phyloP scores from a whole-genome alignment of 2,329 filamentous ascomycete genomes.

The Didymella keratinophila region DNA sequence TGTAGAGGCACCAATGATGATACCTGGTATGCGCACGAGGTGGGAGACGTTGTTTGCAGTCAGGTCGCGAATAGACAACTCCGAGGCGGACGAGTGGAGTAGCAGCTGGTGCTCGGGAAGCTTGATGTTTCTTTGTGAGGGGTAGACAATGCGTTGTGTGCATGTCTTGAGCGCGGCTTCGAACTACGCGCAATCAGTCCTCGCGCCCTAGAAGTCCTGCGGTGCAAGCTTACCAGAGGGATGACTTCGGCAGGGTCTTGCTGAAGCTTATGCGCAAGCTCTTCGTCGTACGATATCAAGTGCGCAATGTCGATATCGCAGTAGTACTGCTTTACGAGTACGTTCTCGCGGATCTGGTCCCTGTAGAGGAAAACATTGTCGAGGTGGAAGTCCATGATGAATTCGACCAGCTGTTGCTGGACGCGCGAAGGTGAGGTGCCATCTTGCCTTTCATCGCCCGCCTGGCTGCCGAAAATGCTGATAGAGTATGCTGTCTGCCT shows the following conservation, averaged over 20 bases:
- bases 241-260: constrained; percentile 93
- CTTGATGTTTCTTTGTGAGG: constrained; percentile 69
- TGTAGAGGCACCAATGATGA: constrained; percentile 96
- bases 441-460: constrained; percentile 45
- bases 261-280: constrained; percentile 86
- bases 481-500: constrained; percentile 85
- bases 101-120: constrained; percentile 94
- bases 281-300: constrained; percentile 94
- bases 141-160: constrained; percentile 92
- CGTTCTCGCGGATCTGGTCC: constrained; percentile 95
- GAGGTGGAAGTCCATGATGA: constrained; percentile 91
- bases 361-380: constrained; percentile 96
- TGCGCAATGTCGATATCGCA: constrained; percentile 97
- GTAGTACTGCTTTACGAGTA: constrained; percentile 90
- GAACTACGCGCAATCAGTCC: constrained; percentile 67
- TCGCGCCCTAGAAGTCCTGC: background rate
- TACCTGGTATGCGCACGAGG: constrained; percentile 95
- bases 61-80: constrained; percentile 91
- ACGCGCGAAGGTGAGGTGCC: constrained; percentile 55
- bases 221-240: constrained; percentile 71
- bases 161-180: constrained; percentile 89
- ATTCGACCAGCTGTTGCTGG: constrained; percentile 83
- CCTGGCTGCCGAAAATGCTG: constrained; percentile 71
- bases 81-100: constrained; percentile 87
- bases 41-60: constrained; percentile 92